A percentile compares a stretch with the other conserved stretches of the same genome.
These are phyloP conservation scores for Apiospora saccharicola DNA, from an alignment of 2,329 filamentous ascomycete genomes.

Conservation along the genomic window DNA sequence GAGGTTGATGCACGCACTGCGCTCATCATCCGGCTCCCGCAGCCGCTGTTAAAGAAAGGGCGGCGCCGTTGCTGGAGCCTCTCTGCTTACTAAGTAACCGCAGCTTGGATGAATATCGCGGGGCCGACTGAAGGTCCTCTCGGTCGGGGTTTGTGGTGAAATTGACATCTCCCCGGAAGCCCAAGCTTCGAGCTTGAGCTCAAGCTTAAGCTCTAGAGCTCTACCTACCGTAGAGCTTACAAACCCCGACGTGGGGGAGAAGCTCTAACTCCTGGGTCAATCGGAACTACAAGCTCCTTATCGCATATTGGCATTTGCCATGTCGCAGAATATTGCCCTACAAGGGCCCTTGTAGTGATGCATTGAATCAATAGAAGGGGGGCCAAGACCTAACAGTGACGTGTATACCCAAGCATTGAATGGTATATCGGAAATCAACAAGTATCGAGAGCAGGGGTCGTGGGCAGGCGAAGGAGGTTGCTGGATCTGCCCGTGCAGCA, in stretches of 20 bases:
- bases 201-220: neutral
- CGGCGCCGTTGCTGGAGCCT: neutral
- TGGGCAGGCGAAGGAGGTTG: neutral
- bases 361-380: neutral
- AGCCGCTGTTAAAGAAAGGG: neutral
- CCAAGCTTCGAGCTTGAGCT: neutral
- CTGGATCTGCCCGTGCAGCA: conserved; percentile 21
- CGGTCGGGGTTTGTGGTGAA: neutral
- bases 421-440: conserved; percentile 7
- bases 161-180: conserved; percentile 10
- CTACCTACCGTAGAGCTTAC: neutral
- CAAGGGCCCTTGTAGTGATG: neutral
- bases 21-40: neutral
- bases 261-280: neutral
- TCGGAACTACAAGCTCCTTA: conserved; percentile 17
- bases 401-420: neutral
- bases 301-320: neutral
- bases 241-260: neutral
- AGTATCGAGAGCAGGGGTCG: neutral
- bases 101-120: neutral
- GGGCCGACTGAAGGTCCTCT: neutral
- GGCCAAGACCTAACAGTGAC: neutral
- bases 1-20: neutral
- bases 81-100: neutral
- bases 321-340: conserved; percentile 15